phyloP scores from a whole-genome alignment of 148 eudicot genomes.

The Chenopodium berlandieri region DNA sequence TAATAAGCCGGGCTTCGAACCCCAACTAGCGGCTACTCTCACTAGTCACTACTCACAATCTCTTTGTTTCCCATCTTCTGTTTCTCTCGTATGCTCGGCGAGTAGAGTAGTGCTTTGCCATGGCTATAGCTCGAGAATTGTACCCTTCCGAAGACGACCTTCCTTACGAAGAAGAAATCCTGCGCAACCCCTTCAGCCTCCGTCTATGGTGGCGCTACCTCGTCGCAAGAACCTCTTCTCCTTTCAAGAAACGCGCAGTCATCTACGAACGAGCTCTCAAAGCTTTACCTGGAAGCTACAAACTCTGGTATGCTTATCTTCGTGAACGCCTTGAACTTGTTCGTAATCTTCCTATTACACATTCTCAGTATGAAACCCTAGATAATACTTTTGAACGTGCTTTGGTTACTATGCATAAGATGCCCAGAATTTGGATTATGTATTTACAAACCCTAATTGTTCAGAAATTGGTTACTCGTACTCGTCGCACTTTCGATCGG shows the following conservation, averaged over 20 bases:
- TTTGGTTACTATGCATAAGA: conserved; percentile 89
- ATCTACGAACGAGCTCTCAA: conserved; percentile 89
- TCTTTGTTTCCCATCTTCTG: no score
- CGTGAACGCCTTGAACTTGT: conserved; percentile 76
- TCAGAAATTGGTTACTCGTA: conserved; percentile 57
- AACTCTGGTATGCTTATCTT: conserved; percentile 84
- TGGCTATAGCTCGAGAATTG: conserved; percentile 41
- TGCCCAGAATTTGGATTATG: conserved; percentile 97
- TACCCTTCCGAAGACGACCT: conserved; percentile 63
- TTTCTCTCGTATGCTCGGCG: no score
- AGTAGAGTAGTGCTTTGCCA: neutral
- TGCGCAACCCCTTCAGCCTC: conserved; percentile 75
- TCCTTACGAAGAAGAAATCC: conserved; percentile 70
- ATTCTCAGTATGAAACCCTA: conserved; percentile 56
- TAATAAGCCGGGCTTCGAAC: no score
- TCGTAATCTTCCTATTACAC: conserved; percentile 61
- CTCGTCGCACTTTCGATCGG: conserved; percentile 72
- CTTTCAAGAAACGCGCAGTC: conserved; percentile 59
- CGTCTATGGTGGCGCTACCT: conserved; percentile 95
- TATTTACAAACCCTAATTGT: conserved; percentile 52
- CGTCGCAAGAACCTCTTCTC: conserved; percentile 48
- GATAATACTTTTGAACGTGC: conserved; percentile 90
- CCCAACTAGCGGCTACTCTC: no score
- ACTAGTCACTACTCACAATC: no score
- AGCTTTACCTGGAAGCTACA: conserved; percentile 89